phyloP scores from a whole-genome alignment of 352 stramenopile genomes.

The Phytophthora sp. region DNA sequence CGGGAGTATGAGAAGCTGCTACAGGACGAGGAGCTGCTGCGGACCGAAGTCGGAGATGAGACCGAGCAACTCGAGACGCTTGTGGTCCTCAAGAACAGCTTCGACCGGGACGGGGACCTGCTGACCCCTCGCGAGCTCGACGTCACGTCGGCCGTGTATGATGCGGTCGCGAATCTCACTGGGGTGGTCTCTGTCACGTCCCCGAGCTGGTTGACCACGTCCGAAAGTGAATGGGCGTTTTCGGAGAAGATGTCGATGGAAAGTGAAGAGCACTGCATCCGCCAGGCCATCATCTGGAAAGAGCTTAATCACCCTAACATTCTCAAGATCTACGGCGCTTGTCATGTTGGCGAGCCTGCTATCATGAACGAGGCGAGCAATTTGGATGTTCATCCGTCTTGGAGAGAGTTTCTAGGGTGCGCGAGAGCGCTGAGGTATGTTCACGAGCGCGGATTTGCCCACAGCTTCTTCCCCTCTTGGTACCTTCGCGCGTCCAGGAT shows the following conservation, averaged over 20 bases:
- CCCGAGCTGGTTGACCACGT: conserved; percentile 22
- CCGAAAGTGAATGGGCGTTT: not conserved
- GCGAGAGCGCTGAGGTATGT: not conserved
- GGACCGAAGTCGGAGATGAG: not conserved
- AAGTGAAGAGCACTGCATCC: not conserved
- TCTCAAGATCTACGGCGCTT: conserved; percentile 21
- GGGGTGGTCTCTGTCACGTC: conserved; percentile 1
- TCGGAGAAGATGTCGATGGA: not conserved
- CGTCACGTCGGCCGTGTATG: conserved; percentile 6
- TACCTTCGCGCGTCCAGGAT: too few relatives aligned
- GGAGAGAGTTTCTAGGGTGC: not conserved
- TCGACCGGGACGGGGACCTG: not conserved
- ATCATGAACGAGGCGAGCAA: conserved; percentile 2
- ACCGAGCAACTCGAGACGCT: conserved; percentile 17
- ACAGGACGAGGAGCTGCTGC: not conserved
- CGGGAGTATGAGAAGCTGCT: not conserved
- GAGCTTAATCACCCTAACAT: conserved; percentile 22
- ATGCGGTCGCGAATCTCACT: not conserved
- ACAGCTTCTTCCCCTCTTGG: too few relatives aligned
- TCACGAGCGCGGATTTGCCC: not conserved
- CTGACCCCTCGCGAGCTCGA: conserved; percentile 5
- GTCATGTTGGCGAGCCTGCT: conserved; percentile 1
- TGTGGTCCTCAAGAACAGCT: conserved; percentile 13
- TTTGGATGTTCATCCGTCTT: not conserved
- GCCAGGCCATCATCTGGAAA: not conserved